Evolutionary conservation across 2,329 filamentous ascomycete genomes (phyloP).

Genomic region (Hymenoscyphus scutula): DNA sequence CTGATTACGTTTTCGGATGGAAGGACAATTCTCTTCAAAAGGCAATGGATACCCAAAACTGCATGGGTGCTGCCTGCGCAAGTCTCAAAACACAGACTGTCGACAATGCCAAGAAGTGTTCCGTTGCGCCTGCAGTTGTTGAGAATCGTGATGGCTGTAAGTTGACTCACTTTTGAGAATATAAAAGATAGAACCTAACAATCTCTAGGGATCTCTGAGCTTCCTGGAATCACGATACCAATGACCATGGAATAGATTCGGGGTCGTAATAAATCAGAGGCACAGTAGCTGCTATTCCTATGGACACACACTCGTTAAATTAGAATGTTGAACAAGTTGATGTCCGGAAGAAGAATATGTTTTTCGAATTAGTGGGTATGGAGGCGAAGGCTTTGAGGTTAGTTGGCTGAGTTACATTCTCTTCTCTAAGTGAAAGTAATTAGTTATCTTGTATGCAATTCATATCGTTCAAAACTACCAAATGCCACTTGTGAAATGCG

Average conservation of each 20-base stretch:
- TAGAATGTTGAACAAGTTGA: conserved; percentile 5
- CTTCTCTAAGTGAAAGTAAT: conserved; percentile 8
- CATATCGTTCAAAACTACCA: neutral
- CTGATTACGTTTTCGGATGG: conserved; percentile 53
- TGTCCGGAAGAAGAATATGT: conserved; percentile 4
- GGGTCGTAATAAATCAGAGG: neutral
- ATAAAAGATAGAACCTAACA: neutral
- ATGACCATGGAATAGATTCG: conserved; percentile 1
- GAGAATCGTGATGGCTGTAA: conserved; percentile 17
- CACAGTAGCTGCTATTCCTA: neutral
- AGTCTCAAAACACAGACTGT: conserved; percentile 43
- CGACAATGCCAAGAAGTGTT: conserved; percentile 10
- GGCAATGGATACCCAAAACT: conserved; percentile 47
- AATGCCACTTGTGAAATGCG: neutral
- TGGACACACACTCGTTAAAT: conserved; percentile 12
- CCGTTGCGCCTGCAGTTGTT: conserved; percentile 7
- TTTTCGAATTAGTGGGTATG: conserved; percentile 1
- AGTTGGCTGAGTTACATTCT: conserved; percentile 5
- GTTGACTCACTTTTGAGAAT: neutral
- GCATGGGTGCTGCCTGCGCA: conserved; percentile 47
- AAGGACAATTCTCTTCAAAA: conserved; percentile 48
- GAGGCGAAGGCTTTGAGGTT: conserved; percentile 5
- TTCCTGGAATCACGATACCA: conserved; percentile 7
- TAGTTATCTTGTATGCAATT: conserved; percentile 9
- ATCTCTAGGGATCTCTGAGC: conserved; percentile 5